Evolutionary conservation across 345 rosid genomes (phyloP).

Genomic region (Populus davidiana): DNA sequence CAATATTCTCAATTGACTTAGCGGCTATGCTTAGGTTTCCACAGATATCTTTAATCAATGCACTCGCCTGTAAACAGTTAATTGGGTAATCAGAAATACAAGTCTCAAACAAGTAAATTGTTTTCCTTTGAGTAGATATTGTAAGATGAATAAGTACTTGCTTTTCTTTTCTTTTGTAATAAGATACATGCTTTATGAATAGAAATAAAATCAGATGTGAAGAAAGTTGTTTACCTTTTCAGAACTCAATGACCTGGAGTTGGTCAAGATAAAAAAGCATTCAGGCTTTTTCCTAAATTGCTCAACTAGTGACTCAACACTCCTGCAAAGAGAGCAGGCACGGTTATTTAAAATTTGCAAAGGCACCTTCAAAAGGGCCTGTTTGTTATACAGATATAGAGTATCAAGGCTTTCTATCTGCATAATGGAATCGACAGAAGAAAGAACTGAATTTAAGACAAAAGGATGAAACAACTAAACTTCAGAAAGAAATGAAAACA

Average conservation of each 20-base stretch:
- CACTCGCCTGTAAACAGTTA: slow-evolving; percentile 57
- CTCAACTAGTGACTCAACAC: slow-evolving; percentile 62
- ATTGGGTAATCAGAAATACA: slow-evolving; percentile 19
- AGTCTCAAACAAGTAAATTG: slow-evolving; percentile 1
- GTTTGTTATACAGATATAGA: not conserved
- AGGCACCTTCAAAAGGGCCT: no score
- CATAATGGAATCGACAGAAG: not conserved
- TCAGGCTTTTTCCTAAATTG: slow-evolving; percentile 64
- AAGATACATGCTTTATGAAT: slow-evolving; percentile 11
- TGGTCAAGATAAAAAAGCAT: slow-evolving; percentile 91
- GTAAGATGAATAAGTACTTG: not conserved
- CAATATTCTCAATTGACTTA: slow-evolving; percentile 49
- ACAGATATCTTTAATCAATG: slow-evolving; percentile 69
- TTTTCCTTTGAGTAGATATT: not conserved
- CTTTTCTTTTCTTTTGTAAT: not conserved
- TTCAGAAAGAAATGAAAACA: not conserved
- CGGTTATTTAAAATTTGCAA: not conserved
- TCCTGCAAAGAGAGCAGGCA: slow-evolving; percentile 42
- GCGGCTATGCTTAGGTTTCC: slow-evolving; percentile 63
- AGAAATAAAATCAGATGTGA: not conserved
- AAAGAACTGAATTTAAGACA: not conserved
- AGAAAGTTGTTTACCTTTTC: slow-evolving; percentile 57
- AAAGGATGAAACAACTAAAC: not conserved
- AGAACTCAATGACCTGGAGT: slow-evolving; percentile 84
- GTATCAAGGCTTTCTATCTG: not conserved